A percentile compares a stretch with the other conserved stretches of the same genome.
These are phyloP conservation scores for Epichloe aotearoae DNA, from an alignment of 2,329 filamentous ascomycete genomes.

Conservation along the genomic window DNA sequence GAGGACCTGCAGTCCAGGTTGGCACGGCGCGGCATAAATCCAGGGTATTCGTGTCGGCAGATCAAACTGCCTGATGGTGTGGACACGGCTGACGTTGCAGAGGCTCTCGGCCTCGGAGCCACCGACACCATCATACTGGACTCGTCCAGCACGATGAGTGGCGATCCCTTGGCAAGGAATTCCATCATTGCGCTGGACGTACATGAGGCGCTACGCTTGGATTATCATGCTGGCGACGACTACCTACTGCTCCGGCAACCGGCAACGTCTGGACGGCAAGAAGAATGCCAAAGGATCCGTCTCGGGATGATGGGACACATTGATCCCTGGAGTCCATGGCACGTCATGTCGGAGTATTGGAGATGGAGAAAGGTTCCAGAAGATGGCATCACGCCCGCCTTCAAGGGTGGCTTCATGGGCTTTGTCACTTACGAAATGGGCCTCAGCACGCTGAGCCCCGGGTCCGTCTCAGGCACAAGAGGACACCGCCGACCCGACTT, in stretches of 20 bases:
- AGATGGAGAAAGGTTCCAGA: slow-evolving; percentile 14
- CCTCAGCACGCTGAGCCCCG: slow-evolving; percentile 28
- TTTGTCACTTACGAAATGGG: slow-evolving; percentile 79
- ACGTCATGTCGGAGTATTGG: slow-evolving; percentile 34
- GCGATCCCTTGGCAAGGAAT: slow-evolving; percentile 36
- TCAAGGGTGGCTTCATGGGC: slow-evolving; percentile 75
- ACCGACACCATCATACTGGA: slow-evolving; percentile 44
- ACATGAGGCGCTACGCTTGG: slow-evolving; percentile 40
- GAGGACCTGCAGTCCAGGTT: slow-evolving; percentile 13
- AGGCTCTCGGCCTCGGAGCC: slow-evolving; percentile 28
- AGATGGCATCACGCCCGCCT: slow-evolving; percentile 31
- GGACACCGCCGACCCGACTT: slow-evolving; percentile 49
- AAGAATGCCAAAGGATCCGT: slow-evolving; percentile 15
- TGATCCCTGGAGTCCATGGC: slow-evolving; percentile 31
- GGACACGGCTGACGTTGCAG: slow-evolving; percentile 41
- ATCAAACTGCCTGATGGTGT: slow-evolving; percentile 32
- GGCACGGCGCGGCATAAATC: slow-evolving; percentile 17
- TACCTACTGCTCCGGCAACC: slow-evolving; percentile 19
- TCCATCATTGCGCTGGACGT: slow-evolving; percentile 63
- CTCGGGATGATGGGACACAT: slow-evolving; percentile 9
- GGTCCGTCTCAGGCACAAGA: slow-evolving; percentile 13
- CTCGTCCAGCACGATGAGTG: slow-evolving; percentile 40
- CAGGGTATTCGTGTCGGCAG: slow-evolving; percentile 25
- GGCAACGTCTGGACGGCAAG: slow-evolving; percentile 5
- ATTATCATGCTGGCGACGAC: slow-evolving; percentile 39